phyloP scores from a whole-genome alignment of 768 basidiomycete species.

The Hebeloma cylindrosporum region DNA sequence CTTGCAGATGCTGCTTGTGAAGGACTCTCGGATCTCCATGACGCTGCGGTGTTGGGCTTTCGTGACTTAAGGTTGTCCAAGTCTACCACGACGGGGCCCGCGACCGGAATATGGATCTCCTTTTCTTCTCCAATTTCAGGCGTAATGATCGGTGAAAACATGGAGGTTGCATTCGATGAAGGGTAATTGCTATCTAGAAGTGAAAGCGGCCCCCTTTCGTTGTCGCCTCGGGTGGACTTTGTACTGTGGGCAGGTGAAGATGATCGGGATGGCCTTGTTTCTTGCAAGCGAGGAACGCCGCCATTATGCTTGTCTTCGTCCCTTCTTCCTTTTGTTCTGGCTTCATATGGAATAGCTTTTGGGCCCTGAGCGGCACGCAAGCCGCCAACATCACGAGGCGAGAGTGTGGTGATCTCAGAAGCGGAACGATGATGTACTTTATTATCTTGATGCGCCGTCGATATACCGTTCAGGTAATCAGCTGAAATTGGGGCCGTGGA shows the following conservation, averaged over 20 bases:
- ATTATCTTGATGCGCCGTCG: conserved; percentile 20
- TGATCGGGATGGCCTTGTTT: conserved; percentile 31
- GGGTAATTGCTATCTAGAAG: conserved; percentile 14
- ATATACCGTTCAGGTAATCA: conserved; percentile 20
- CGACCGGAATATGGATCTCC: conserved; percentile 58
- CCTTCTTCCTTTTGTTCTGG: conserved; percentile 16
- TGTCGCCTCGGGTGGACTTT: conserved; percentile 1
- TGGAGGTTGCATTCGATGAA: conserved; percentile 23
- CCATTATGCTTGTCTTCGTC: conserved; percentile 24
- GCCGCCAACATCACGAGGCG: conserved; percentile 43
- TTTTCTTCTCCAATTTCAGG: conserved; percentile 65
- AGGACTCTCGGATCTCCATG: conserved; percentile 24
- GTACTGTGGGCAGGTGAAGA: conserved; percentile 21
- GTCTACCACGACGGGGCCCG: conserved; percentile 59
- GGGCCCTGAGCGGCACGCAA: conserved; percentile 36
- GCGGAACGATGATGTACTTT: conserved; percentile 45
- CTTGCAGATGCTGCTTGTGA: conserved; percentile 9
- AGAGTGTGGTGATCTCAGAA: conserved; percentile 41
- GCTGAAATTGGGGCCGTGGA: conserved; percentile 43
- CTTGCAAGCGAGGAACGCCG: conserved; percentile 29
- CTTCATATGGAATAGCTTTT: conserved; percentile 14
- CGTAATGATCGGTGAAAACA: conserved; percentile 44
- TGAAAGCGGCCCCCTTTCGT: conserved; percentile 15
- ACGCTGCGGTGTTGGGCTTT: conserved; percentile 16
- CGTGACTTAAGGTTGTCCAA: conserved; percentile 29